Percentiles rank a stretch among this genome's conserved stretches.
Conservation (phyloP, 106 monocot genomes). For the Triglochin maritima region DNA sequence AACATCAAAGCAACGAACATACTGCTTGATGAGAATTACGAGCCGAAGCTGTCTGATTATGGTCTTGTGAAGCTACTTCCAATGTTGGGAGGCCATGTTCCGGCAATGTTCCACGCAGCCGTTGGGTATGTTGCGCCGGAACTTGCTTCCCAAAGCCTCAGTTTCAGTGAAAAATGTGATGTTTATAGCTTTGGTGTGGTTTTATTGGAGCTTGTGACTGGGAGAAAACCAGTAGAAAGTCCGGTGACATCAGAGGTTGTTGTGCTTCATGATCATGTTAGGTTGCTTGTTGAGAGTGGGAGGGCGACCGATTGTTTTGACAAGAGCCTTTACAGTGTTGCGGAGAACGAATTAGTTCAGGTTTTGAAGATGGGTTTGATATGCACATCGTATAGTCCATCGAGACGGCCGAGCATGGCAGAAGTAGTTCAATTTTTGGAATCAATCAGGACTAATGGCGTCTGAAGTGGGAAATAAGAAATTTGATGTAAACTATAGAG, state of each 20-base stretch:
- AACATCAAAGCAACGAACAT: constrained; percentile 91
- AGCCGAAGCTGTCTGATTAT: constrained; percentile 77
- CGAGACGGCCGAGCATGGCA: constrained; percentile 75
- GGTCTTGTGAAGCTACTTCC: constrained; percentile 75
- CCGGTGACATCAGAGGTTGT: constrained; percentile 43
- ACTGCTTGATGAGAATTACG: constrained; percentile 54
- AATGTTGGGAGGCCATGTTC: constrained; percentile 38
- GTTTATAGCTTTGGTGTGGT: constrained; percentile 94
- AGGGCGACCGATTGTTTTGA: constrained; percentile 63
- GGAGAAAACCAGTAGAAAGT: constrained; percentile 78
- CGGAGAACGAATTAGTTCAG: constrained; percentile 71
- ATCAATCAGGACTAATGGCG: constrained; percentile 38
- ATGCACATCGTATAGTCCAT: constrained; percentile 56
- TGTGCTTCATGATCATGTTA: constrained; percentile 59
- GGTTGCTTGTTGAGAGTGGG: constrained; percentile 57
- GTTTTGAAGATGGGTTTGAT: constrained; percentile 88
- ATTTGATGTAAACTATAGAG: too few species aligned
- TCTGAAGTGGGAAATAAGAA: background rate
- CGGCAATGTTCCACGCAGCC: constrained; percentile 51
- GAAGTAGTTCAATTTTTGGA: constrained; percentile 96
- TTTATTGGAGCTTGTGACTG: constrained; percentile 77
- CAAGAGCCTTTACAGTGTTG: constrained; percentile 36
- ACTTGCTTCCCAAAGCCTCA: constrained; percentile 64
- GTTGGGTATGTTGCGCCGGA: constrained; percentile 89
- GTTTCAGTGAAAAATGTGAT: constrained; percentile 85